These are phyloP conservation scores for Fusarium mangiferae DNA, from an alignment of 2,329 filamentous ascomycete genomes.

Conservation along the genomic window DNA sequence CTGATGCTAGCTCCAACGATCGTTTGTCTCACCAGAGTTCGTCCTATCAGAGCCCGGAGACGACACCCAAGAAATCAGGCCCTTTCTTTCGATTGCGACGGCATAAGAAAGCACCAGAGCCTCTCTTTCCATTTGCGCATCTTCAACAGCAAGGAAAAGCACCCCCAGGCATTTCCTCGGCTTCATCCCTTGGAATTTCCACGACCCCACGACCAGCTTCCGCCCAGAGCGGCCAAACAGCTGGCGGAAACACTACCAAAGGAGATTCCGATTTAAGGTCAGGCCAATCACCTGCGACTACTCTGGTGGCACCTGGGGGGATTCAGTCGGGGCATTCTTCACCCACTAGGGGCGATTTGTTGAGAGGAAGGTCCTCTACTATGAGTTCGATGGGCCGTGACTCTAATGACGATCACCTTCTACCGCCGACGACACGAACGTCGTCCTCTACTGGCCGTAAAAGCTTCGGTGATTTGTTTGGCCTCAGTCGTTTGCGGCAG, in stretches of 20 bases:
- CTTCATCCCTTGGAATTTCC: slow-evolving; percentile 53
- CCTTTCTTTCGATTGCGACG: slow-evolving; percentile 86
- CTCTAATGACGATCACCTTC: slow-evolving; percentile 76
- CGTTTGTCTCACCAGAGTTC: slow-evolving; percentile 68
- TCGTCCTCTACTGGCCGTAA: slow-evolving; percentile 92
- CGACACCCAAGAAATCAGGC: slow-evolving; percentile 71
- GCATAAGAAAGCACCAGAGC: slow-evolving; percentile 76
- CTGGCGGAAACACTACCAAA: slow-evolving; percentile 32
- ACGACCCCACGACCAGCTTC: slow-evolving; percentile 51
- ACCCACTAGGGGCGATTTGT: slow-evolving; percentile 67
- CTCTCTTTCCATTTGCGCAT: slow-evolving; percentile 86
- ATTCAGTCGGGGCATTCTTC: slow-evolving; percentile 73
- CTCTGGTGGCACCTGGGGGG: slow-evolving; percentile 55
- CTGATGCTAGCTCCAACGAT: slow-evolving; percentile 83
- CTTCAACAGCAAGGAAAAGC: slow-evolving; percentile 76
- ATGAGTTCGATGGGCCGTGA: slow-evolving; percentile 82
- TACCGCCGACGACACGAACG: slow-evolving; percentile 75
- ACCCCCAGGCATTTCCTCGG: slow-evolving; percentile 52
- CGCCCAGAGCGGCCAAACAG: slow-evolving; percentile 46
- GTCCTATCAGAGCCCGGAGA: slow-evolving; percentile 64
- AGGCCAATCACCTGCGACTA: slow-evolving; percentile 57
- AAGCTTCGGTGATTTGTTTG: slow-evolving; percentile 91
- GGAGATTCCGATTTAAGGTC: slow-evolving; percentile 28
- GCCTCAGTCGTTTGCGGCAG: slow-evolving; percentile 80
- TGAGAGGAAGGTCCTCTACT: slow-evolving; percentile 86